Evolutionary conservation across 768 basidiomycete species (phyloP).

Genomic region (Austroboletus festivus): DNA sequence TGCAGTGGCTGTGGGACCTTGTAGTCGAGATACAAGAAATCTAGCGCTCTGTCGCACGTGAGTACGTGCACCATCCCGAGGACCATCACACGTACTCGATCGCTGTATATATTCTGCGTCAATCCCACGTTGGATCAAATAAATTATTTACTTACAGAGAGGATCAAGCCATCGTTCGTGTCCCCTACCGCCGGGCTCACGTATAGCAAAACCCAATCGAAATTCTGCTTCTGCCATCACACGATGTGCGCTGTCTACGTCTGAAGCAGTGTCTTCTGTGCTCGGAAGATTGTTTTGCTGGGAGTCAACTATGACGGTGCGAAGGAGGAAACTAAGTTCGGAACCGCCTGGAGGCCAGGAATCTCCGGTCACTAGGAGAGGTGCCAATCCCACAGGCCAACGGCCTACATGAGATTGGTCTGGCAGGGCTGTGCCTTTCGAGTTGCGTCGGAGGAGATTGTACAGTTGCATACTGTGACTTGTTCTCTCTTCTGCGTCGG

Average conservation of each 20-base stretch:
- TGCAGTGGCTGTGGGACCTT: slow-evolving; percentile 79
- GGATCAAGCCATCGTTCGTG: slow-evolving; percentile 82
- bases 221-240: slow-evolving; percentile 63
- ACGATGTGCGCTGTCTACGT: slow-evolving; percentile 34
- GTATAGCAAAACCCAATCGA: slow-evolving; percentile 81
- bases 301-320: slow-evolving; percentile 84
- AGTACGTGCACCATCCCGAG: not conserved
- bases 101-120: slow-evolving; percentile 9
- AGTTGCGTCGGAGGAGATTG: slow-evolving; percentile 22
- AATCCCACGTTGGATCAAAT: slow-evolving; percentile 1
- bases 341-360: slow-evolving; percentile 87
- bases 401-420: slow-evolving; percentile 20
- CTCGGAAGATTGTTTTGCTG: slow-evolving; percentile 38
- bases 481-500: slow-evolving; percentile 58
- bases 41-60: slow-evolving; percentile 59
- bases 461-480: slow-evolving; percentile 27
- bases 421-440: slow-evolving; percentile 17
- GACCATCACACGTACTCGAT: slow-evolving; percentile 19
- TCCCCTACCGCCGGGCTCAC: slow-evolving; percentile 63
- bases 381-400: slow-evolving; percentile 73
- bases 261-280: slow-evolving; percentile 21
- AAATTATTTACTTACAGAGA: slow-evolving; percentile 53
- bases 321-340: slow-evolving; percentile 77
- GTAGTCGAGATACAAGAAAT: slow-evolving; percentile 89
- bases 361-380: slow-evolving; percentile 66